Evolutionary conservation across 768 basidiomycete species (phyloP), one percentile per base, ranked within the genome.

Genomic region (Phallus indusiatus): DNA sequence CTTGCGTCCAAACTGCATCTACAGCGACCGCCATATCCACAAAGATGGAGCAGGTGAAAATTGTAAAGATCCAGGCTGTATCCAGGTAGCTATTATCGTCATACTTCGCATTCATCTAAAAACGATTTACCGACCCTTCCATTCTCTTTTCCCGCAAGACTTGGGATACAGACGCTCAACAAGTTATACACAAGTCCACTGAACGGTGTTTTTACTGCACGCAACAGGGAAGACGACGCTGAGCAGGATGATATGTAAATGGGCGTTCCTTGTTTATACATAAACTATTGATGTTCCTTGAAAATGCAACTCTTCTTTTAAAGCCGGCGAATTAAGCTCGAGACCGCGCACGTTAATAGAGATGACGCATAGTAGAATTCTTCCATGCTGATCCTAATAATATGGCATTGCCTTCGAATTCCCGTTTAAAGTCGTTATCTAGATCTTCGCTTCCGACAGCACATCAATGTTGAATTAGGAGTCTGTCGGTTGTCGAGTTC

Each of bases 41-140:
- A 11, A 11, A 16, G 50, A 28, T 7, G 28, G 18, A 20, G 50
- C 50, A 51, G 50, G 50, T 34, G 21, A 34, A 34, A 34, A 33
- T 36, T 58, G 56, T 42, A 58, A n/a, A 28, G 24, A 58, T 34
- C 56, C 56, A n/a, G 22, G 51, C 1, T 58, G 56, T 24, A 51
- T 49, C 20, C 20, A 58, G 24, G 56, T 51, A n/a, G 37, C 6
- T 20, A 22, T 14, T 20, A 17, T 10, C 21, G 35, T 24, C 5
- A 51, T 11, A 12, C 14, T 54, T 24, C 7, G 2, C 35, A 14
- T 35, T 35, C 21, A 11, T 42, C 4, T 10, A 2, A 10, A 42
- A 42, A 42, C 5, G 12, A 28, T 28, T 42, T 14, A 42, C 20
- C 17, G 24, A 20, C 33, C 51, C 33, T 28, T 17, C n/a, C n/a